Conservation (phyloP, 2,329 filamentous ascomycete species). For the Coleophoma crateriformis region DNA sequence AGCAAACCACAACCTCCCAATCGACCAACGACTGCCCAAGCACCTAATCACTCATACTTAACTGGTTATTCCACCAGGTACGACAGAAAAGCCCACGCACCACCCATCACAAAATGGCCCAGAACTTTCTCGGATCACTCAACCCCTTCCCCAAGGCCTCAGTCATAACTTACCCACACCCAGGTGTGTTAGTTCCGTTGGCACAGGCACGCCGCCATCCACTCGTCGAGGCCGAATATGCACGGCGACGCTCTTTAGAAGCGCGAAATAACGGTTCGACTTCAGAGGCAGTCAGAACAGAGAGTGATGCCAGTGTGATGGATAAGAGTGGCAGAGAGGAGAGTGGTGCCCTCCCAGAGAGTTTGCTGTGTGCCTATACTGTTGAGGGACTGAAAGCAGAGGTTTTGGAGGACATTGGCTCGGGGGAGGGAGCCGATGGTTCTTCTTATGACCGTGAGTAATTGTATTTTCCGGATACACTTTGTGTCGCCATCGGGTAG, state of each 20-base stretch:
- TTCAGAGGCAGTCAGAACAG: not conserved
- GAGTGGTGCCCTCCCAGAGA: constrained; percentile 2
- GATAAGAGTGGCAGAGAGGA: not conserved
- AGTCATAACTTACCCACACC: constrained; percentile 42
- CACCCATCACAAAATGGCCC: no score
- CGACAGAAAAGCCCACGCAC: no score
- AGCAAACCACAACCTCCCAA: no score
- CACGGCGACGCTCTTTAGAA: constrained; percentile 22
- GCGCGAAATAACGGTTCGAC: not conserved
- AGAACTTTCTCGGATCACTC: no score
- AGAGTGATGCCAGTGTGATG: constrained; percentile 8
- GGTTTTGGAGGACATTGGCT: constrained; percentile 43
- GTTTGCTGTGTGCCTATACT: constrained; percentile 25
- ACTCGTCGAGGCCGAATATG: constrained; percentile 27
- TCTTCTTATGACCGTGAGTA: constrained; percentile 71
- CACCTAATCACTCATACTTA: no score
- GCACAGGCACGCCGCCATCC: constrained; percentile 33
- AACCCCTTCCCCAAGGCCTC: constrained; percentile 13
- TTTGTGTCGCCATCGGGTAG: not conserved
- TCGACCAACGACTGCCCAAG: no score
- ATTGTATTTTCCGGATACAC: not conserved
- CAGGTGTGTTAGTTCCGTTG: constrained; percentile 44
- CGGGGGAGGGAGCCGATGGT: constrained; percentile 42
- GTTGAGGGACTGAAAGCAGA: constrained; percentile 64
- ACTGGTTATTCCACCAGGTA: no score